Conservation (phyloP, 1,284 basidiomycete genomes). For the Ganoderma meredithae region DNA sequence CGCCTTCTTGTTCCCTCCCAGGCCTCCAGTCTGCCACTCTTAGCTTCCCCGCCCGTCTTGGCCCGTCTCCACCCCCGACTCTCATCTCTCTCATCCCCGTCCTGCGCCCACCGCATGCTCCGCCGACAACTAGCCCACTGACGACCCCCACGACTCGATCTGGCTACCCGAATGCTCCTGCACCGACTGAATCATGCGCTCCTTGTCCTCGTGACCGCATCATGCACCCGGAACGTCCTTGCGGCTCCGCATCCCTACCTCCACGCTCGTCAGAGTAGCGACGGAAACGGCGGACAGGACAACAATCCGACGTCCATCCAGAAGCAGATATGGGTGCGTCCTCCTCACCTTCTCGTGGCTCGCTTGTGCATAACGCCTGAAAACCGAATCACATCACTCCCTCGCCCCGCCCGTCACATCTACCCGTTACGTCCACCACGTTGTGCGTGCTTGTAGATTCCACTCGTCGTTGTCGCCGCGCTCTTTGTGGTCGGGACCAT, state of each 20-base stretch:
- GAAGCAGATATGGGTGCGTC: constrained; percentile 14
- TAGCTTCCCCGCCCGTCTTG: not conserved
- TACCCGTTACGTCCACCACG: not conserved
- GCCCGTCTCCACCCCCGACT: not conserved
- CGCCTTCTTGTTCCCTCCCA: constrained; percentile 3
- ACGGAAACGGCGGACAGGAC: not conserved
- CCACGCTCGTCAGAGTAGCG: not conserved
- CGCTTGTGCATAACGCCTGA: not conserved
- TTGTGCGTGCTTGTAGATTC: constrained; percentile 32
- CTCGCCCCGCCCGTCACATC: not conserved
- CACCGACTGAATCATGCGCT: not conserved
- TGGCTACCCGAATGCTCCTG: not conserved
- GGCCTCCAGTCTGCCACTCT: not conserved
- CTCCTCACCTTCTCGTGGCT: not conserved
- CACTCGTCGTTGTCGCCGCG: constrained; percentile 38
- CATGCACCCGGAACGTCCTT: constrained; percentile 1
- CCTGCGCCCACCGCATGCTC: not conserved
- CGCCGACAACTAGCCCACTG: not conserved
- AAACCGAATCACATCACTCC: not conserved
- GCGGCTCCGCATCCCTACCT: not conserved
- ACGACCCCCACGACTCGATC: constrained; percentile 6
- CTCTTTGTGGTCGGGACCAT: constrained; percentile 33
- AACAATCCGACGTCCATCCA: not conserved
- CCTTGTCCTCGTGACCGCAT: constrained; percentile 6
- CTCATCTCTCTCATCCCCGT: not conserved